A percentile compares a stretch with the other conserved stretches of the same genome.
Conservation (phyloP, 169 alveolate genomes). For the Plasmodium malariae region DNA sequence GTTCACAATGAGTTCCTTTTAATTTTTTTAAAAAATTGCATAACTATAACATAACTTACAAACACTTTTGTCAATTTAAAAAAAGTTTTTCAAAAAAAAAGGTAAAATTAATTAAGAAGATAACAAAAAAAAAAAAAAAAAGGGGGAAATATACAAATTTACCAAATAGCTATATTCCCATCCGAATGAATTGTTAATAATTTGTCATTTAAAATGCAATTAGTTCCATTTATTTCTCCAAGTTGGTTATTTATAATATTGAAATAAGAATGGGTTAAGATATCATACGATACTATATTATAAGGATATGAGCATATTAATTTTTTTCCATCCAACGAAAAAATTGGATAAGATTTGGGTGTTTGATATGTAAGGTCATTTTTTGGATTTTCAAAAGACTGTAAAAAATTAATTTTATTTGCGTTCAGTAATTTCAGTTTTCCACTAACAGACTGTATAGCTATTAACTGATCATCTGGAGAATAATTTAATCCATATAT, state of each 20-base stretch:
- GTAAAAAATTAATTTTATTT: conserved; percentile 27
- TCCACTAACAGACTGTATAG: conserved; percentile 20
- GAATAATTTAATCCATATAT: conserved; percentile 18
- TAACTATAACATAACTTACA: too few species aligned
- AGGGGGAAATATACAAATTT: not conserved
- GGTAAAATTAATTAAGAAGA: not conserved
- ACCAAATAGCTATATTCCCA: conserved; percentile 26
- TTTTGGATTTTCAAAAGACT: conserved; percentile 16
- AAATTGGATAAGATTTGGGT: conserved; percentile 2
- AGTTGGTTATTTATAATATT: conserved; percentile 7
- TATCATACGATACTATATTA: conserved; percentile 9
- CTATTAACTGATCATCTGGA: conserved; percentile 25
- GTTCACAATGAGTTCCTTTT: too few species aligned
- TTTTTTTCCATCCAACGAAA: conserved; percentile 14
- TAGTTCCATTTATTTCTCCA: conserved; percentile 20
- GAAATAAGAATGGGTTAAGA: conserved; percentile 18
- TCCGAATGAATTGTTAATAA: conserved; percentile 12
- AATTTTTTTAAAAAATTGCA: too few species aligned
- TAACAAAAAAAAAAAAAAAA: not conserved
- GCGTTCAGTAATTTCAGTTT: conserved; percentile 15
- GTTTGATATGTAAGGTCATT: not conserved
- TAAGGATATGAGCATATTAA: conserved; percentile 10
- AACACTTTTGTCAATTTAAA: not conserved
- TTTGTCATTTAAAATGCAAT: conserved; percentile 4
- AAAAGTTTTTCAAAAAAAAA: not conserved